Base-by-base conservation (phyloP, 345 rosid genomes). In the Sonneratia alba region DNA sequence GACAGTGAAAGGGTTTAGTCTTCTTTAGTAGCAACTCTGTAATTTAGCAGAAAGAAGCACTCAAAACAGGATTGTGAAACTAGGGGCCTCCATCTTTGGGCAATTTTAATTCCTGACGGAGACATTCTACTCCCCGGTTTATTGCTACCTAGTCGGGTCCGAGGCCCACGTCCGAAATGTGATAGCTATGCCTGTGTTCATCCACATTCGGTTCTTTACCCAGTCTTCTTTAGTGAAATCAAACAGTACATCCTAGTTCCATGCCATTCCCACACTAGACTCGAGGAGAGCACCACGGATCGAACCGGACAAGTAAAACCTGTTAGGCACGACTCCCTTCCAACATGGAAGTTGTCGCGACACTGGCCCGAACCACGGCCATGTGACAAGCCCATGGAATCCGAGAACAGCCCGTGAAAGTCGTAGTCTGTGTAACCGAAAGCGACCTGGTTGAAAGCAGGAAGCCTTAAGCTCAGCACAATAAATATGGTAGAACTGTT, bases 1-100 rank as follows among this genome's bases (percentile, higher is more conserved):
- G 75, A 72, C 43, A n/a, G 69, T 38, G 75, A 65, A 63, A 65
- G 70, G 75, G 75, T 65, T 72, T 38, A 53, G 63, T 19, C 70
- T 19, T 63, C 47, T 72, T 72, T 48, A 56, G 75, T 37, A 64
- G 48, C 21, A 34, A 48, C 62, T 40, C 62, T 36, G 45, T 53
- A 11, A 40, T 36, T 45, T 65, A 32, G 69, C 36, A 7, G 24
- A 62, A 62, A 62, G 37, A 9, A 11, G 4, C 19, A 3, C 10
- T 42, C 19, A 0, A 37, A 13, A 2, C 12, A n/a, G 38, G 66
- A 62, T 27, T 32, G 27, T 12, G 27, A 62, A 32, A 62, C 66
- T 34, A 62, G 66, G 37, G 66, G 66, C 37, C 32, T 22, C 63
- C n/a, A 53, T 19, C 57, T 53, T 53, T 53, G 6, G 32, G 34